Evolutionary conservation across 2,329 filamentous ascomycete species (phyloP), one percentile per base, ranked within the genome.

Genomic region (Aspergillus pseudoglaucus): DNA sequence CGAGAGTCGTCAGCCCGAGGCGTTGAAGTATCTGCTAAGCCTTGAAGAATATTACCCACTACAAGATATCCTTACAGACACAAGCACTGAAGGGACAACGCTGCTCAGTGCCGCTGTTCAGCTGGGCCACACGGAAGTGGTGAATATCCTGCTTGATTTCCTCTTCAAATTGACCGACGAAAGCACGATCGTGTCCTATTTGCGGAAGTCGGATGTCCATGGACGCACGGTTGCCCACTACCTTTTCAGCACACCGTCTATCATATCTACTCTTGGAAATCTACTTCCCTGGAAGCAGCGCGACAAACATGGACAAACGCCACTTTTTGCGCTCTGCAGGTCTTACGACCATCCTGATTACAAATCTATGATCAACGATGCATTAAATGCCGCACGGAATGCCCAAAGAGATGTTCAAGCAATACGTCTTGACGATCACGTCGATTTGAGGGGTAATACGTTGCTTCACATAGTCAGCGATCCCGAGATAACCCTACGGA

Each of bases 271-370:
- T 47, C 84, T 97, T 51, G 90, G 90, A 2, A 77, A 79, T 50
- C 71, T 91, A 55, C 75, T 98, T 46, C 87, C 89, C 7, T 98
- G 93, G 93, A 81, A 83, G 49, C 82, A 94, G 66, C 89, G 85
- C 56, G 93, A 98, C 68, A 94, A 90, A 65, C 96, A 97, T 62
- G 93, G 93, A 0, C 93, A 97, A 68, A 98, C 94, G n/a, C 94
- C 93, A 1, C 73, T 98, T 7, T 97, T 98, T 65, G 93, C 93
- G 2, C 76, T 97, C 1, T 97, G 90, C 66, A 83, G 93, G 58
- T 97, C 90, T 0, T 98, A 98, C 62, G 93, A 98, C 62, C 90
- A 98, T 66, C 78, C 83, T 1, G 79, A 90, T 57, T 98, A 98
- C 68, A 80, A 82, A 46, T 74, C 77, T 42, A 97, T 98, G 93